phyloP scores from a whole-genome alignment of 2,329 filamentous ascomycete genomes.

The Diplocarpon mali region DNA sequence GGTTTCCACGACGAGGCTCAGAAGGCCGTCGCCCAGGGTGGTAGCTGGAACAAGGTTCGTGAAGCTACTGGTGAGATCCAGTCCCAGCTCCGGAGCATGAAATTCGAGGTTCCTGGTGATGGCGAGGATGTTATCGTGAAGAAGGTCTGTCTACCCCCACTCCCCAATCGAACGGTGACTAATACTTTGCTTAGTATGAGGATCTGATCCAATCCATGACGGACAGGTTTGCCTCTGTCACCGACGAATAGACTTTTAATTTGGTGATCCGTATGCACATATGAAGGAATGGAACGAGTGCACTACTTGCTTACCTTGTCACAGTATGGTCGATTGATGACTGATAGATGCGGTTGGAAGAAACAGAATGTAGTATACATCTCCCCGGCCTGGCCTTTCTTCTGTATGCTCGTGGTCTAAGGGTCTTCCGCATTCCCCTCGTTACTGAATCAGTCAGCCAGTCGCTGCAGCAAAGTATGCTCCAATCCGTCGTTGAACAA shows the following conservation, averaged over 20 bases:
- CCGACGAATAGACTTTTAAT: conserved; percentile 62
- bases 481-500: no score
- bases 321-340: conserved; percentile 12
- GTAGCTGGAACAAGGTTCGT: conserved; percentile 85
- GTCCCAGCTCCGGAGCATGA: conserved; percentile 76
- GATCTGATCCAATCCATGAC: conserved; percentile 81
- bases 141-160: conserved; percentile 52
- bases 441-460: no score
- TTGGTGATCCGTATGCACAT: not conserved
- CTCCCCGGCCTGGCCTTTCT: conserved; percentile 1
- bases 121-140: conserved; percentile 70
- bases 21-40: conserved; percentile 85
- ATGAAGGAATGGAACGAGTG: conserved; percentile 6
- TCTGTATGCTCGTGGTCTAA: not conserved
- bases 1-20: conserved; percentile 95
- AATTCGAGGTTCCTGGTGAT: conserved; percentile 88
- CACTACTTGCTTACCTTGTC: conserved; percentile 17
- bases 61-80: conserved; percentile 85
- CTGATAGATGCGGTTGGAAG: conserved; percentile 10
- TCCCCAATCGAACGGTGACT: not conserved
- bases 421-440: no score
- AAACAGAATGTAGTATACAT: conserved; percentile 23
- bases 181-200: conserved; percentile 58
- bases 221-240: conserved; percentile 93
- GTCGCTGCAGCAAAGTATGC: no score